Evolutionary conservation across 176 grass and related monocot species (phyloP).

Genomic region (Eleusine coracana): DNA sequence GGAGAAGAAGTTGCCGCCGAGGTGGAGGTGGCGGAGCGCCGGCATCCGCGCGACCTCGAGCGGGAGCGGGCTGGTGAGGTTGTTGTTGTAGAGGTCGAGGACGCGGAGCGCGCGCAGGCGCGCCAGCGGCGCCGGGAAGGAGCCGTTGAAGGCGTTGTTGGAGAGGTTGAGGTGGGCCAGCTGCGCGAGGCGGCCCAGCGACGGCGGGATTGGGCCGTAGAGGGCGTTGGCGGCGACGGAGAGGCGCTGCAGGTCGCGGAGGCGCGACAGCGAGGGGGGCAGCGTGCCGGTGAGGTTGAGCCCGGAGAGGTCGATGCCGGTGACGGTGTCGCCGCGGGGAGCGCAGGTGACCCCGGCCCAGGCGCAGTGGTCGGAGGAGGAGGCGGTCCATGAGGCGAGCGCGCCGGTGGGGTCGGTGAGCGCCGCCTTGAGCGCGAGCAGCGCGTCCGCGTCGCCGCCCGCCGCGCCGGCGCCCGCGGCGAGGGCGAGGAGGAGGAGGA

Average conservation of each 20-base stretch:
- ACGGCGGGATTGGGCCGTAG: conserved; percentile 54
- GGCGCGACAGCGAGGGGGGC: conserved; percentile 47
- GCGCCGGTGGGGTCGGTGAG: conserved; percentile 66
- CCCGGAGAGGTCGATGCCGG: conserved; percentile 56
- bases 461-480: conserved; percentile 23
- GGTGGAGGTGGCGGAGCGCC: conserved; percentile 64
- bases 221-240: conserved; percentile 60
- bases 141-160: conserved; percentile 73
- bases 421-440: conserved; percentile 67
- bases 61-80: conserved; percentile 77
- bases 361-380: conserved; percentile 42
- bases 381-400: conserved; percentile 57
- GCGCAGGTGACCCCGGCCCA: conserved; percentile 71
- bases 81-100: conserved; percentile 88
- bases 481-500: background rate
- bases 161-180: conserved; percentile 89
- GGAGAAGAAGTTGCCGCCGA: conserved; percentile 74
- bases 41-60: conserved; percentile 52
- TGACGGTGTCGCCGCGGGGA: conserved; percentile 29
- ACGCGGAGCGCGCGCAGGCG: conserved; percentile 48
- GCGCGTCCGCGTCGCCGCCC: conserved; percentile 49
- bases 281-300: conserved; percentile 75
- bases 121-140: conserved; percentile 52
- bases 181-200: conserved; percentile 47
- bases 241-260: conserved; percentile 56